A percentile compares a stretch with the other conserved stretches of the same genome.
Conservation (phyloP, 73 alveolate genomes). For the Tetrahymena elliotti region DNA sequence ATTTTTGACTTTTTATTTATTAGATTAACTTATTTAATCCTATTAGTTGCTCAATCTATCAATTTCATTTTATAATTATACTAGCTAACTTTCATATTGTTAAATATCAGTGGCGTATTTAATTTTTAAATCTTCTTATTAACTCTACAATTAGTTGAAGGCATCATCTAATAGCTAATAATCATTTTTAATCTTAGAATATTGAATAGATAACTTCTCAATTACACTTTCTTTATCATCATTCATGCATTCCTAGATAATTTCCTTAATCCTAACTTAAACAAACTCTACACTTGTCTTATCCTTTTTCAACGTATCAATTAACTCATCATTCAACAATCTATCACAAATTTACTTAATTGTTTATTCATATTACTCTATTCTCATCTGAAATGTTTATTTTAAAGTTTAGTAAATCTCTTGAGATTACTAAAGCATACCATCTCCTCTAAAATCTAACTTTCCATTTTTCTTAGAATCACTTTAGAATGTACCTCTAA, state of each 20-base stretch:
- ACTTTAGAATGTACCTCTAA: background rate
- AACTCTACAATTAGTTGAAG: background rate
- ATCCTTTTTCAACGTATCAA: background rate
- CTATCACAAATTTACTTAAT: background rate
- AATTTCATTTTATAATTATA: background rate
- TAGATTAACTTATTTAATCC: background rate
- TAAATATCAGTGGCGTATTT: background rate
- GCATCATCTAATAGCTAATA: background rate
- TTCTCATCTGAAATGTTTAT: background rate
- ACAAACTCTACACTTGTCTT: background rate
- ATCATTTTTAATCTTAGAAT: background rate
- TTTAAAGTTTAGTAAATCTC: background rate
- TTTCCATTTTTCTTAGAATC: background rate
- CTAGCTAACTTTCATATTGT: background rate
- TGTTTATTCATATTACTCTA: background rate
- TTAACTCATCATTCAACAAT: background rate
- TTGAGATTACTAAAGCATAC: background rate
- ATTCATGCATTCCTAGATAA: background rate
- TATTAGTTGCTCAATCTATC: background rate
- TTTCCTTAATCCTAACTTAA: background rate
- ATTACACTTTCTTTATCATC: background rate
- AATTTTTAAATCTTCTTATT: background rate
- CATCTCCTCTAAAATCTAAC: background rate
- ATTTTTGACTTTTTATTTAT: background rate
- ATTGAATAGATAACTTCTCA: background rate